Percentiles rank a stretch among this genome's conserved stretches.
These are phyloP conservation scores for Hibiscus mutabilis DNA, from an alignment of 345 rosid genomes.

Conservation along the genomic window DNA sequence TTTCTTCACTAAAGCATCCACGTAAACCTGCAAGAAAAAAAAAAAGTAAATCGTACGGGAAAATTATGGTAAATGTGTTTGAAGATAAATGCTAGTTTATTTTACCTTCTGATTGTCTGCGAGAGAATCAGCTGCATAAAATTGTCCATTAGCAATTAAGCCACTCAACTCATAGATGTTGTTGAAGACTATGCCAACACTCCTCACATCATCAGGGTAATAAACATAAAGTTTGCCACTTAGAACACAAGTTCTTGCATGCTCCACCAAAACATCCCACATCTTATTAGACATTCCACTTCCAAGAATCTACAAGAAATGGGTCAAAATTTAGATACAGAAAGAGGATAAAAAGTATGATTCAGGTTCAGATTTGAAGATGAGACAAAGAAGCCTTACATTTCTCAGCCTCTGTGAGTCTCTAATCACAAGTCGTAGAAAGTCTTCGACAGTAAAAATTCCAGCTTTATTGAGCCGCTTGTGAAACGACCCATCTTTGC, in stretches of 20 bases:
- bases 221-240: conserved; percentile 79
- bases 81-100: too few species aligned
- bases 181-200: conserved; percentile 73
- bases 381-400: too few species aligned
- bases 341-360: too few species aligned
- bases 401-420: conserved; percentile 74
- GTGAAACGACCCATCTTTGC: conserved; percentile 95
- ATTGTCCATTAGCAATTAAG: conserved; percentile 65
- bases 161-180: conserved; percentile 73
- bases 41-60: too few species aligned
- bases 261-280: conserved; percentile 96
- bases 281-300: conserved; percentile 99
- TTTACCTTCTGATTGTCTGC: conserved; percentile 81
- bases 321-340: too few species aligned
- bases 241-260: conserved; percentile 82
- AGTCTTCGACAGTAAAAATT: conserved; percentile 72
- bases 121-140: conserved; percentile 61
- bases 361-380: too few species aligned
- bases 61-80: too few species aligned
- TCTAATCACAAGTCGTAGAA: conserved; percentile 68
- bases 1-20: conserved; percentile 81
- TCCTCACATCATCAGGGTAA: conserved; percentile 56
- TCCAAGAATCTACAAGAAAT: conserved; percentile 41
- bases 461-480: conserved; percentile 88
- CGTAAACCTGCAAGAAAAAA: conserved; percentile 56